Evolutionary conservation across 163 green algal species (phyloP).

Genomic region (Scenedesmus sp.): DNA sequence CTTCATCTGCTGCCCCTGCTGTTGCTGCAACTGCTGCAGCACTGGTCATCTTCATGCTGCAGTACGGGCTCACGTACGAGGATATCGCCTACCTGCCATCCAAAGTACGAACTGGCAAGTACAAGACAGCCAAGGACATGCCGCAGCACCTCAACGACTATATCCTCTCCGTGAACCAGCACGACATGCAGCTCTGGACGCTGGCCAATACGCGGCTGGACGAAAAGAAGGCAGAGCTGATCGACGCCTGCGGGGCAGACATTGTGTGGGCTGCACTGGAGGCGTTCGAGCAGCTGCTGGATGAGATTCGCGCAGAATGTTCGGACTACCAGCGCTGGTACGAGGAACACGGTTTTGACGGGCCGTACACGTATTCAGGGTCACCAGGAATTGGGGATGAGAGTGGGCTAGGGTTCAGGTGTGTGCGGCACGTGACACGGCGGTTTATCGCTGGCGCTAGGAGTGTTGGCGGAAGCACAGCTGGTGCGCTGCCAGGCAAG

Average conservation of each 20-base stretch:
- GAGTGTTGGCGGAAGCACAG: not conserved
- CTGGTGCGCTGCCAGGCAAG: not conserved
- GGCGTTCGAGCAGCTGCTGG: not conserved
- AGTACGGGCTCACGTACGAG: slow-evolving; percentile 31
- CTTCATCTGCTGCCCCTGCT: not conserved
- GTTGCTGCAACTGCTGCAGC: not conserved
- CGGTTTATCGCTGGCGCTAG: slow-evolving; percentile 17
- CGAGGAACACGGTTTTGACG: not conserved
- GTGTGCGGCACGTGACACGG: slow-evolving; percentile 16
- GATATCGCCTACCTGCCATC: slow-evolving; percentile 42
- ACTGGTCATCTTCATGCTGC: slow-evolving; percentile 36
- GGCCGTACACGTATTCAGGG: slow-evolving; percentile 18
- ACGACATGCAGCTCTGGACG: slow-evolving; percentile 37
- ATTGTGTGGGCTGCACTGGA: not conserved
- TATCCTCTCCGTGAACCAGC: slow-evolving; percentile 20
- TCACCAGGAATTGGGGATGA: slow-evolving; percentile 7
- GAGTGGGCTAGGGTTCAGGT: slow-evolving; percentile 25
- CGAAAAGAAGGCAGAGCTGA: not conserved
- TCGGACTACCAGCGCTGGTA: slow-evolving; percentile 23
- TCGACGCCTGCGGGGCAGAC: slow-evolving; percentile 14
- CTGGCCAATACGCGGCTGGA: slow-evolving; percentile 33
- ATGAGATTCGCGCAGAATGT: not conserved
- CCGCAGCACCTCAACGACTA: slow-evolving; percentile 32
- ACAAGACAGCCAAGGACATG: slow-evolving; percentile 43
- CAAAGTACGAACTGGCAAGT: slow-evolving; percentile 26